These are phyloP conservation scores for Termitomyces sp. DNA, from an alignment of 768 basidiomycete species.

Conservation along the genomic window DNA sequence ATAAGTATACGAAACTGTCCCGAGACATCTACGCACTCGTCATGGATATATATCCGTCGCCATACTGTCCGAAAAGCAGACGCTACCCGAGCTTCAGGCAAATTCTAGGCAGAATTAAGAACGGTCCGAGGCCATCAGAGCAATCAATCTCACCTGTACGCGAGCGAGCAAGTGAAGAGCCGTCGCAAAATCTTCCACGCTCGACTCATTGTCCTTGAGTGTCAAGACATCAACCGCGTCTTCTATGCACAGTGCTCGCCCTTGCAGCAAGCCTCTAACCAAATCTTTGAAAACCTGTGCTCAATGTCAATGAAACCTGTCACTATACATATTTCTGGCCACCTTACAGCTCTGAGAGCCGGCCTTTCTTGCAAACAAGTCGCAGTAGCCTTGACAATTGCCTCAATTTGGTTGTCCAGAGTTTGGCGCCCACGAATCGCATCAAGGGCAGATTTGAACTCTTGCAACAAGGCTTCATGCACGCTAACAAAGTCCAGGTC, in stretches of 20 bases:
- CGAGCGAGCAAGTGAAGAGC: conserved; percentile 62
- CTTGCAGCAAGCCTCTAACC: conserved; percentile 65
- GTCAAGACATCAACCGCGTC: conserved; percentile 81
- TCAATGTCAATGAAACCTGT: background rate
- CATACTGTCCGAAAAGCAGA: conserved; percentile 75
- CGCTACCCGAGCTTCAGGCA: conserved; percentile 64
- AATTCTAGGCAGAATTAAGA: conserved; percentile 31
- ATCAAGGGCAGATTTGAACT: conserved; percentile 48
- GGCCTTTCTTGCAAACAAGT: conserved; percentile 35
- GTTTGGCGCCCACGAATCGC: conserved; percentile 53
- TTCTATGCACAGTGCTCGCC: conserved; percentile 69
- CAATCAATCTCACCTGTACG: conserved; percentile 34
- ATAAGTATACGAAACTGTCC: background rate
- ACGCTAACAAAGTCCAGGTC: conserved; percentile 84
- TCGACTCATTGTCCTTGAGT: conserved; percentile 68
- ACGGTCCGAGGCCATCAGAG: background rate
- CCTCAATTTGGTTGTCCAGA: conserved; percentile 63
- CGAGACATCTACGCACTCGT: conserved; percentile 57
- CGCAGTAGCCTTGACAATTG: conserved; percentile 52
- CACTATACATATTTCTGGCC: background rate
- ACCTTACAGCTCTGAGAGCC: conserved; percentile 46
- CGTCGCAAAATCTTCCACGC: conserved; percentile 59
- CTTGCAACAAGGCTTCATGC: conserved; percentile 61
- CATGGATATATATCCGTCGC: conserved; percentile 84
- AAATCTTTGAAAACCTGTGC: conserved; percentile 64